Evolutionary conservation across 2,329 filamentous ascomycete species (phyloP).

Genomic region (Penicillium brasilianum): DNA sequence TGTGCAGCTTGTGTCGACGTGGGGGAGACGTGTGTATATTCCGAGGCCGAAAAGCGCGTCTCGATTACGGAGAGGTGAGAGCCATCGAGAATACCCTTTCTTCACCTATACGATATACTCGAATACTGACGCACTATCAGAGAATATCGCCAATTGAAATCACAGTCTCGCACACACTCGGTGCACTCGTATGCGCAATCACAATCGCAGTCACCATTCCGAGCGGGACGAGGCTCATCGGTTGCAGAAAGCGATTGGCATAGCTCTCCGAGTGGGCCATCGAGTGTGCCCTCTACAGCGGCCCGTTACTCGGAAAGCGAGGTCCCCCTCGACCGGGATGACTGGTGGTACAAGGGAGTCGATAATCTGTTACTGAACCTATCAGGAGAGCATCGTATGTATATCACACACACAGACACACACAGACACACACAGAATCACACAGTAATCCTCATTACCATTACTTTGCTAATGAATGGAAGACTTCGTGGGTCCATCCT

Average conservation of each 20-base stretch:
- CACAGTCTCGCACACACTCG: slow-evolving; percentile 8
- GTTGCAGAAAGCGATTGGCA: slow-evolving; percentile 4
- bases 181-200: neutral
- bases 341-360: slow-evolving; percentile 48
- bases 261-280: slow-evolving; percentile 12
- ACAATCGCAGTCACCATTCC: slow-evolving; percentile 27
- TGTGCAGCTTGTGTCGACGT: slow-evolving; percentile 43
- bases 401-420: too few relatives aligned
- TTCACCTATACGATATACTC: too few relatives aligned
- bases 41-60: slow-evolving; percentile 44
- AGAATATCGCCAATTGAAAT: slow-evolving; percentile 43
- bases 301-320: slow-evolving; percentile 31
- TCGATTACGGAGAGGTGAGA: slow-evolving; percentile 44
- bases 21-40: slow-evolving; percentile 41
- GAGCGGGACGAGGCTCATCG: slow-evolving; percentile 25
- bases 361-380: slow-evolving; percentile 43
- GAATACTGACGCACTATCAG: neutral
- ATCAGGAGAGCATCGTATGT: slow-evolving; percentile 44
- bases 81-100: neutral
- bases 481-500: slow-evolving; percentile 44
- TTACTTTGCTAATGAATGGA: neutral
- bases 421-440: too few relatives aligned
- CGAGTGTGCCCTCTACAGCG: slow-evolving; percentile 21
- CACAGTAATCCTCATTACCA: neutral
- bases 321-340: slow-evolving; percentile 38